Percentiles rank a stretch among this genome's conserved stretches.
phyloP scores from a whole-genome alignment of 139 green algal species.

The Nannochloris sp. region DNA sequence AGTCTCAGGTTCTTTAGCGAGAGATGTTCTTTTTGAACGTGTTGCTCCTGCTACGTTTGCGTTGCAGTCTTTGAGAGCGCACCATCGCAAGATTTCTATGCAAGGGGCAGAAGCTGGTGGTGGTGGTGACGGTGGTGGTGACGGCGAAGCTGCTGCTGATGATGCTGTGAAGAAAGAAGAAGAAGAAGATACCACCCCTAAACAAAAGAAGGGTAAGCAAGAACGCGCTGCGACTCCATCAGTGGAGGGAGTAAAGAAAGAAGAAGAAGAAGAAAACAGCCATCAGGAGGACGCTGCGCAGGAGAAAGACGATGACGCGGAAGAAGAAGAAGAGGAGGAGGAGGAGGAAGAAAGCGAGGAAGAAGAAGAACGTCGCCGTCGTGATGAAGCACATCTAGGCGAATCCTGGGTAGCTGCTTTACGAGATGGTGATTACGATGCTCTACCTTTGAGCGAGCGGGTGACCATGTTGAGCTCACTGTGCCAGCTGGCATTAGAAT shows the following conservation, averaged over 20 bases:
- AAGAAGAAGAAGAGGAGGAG: constrained; percentile 19
- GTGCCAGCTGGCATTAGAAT: constrained; percentile 21
- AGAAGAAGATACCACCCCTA: neutral
- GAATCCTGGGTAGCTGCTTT: constrained; percentile 47
- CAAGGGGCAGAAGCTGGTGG: neutral
- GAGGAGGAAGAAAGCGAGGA: constrained; percentile 36
- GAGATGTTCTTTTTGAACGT: constrained; percentile 75
- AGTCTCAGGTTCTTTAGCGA: constrained; percentile 59
- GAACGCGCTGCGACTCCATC: neutral
- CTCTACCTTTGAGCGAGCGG: constrained; percentile 44
- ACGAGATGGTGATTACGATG: constrained; percentile 44
- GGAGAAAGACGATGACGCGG: constrained; percentile 21
- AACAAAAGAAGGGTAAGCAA: neutral
- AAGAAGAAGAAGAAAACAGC: neutral
- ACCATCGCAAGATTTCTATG: neutral
- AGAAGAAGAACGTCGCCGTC: constrained; percentile 5
- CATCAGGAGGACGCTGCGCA: constrained; percentile 4
- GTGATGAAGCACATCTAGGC: constrained; percentile 17
- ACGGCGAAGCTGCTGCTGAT: neutral
- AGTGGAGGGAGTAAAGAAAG: neutral
- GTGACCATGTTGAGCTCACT: constrained; percentile 55
- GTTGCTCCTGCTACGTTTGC: constrained; percentile 71
- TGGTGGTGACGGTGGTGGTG: neutral
- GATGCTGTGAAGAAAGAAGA: neutral
- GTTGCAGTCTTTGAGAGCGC: constrained; percentile 34